phyloP scores from a whole-genome alignment of 148 eudicot genomes.

The Nepenthes mirabilis region DNA sequence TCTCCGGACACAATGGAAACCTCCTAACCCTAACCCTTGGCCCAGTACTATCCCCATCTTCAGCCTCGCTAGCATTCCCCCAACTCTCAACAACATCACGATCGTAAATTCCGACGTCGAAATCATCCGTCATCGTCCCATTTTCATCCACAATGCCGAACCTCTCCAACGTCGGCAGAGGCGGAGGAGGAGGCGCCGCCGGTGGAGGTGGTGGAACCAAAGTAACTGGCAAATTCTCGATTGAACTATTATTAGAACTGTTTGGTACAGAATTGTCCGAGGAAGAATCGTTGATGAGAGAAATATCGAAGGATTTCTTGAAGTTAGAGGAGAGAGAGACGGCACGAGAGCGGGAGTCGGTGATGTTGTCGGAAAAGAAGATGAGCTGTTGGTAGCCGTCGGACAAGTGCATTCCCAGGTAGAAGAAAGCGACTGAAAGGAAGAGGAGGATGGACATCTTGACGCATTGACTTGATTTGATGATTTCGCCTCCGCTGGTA shows the following conservation, averaged over 20 bases:
- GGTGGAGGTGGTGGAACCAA: conserved; percentile 12
- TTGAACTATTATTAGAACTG: not conserved
- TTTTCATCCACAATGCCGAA: conserved; percentile 75
- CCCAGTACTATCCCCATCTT: conserved; percentile 14
- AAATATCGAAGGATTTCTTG: conserved; percentile 34
- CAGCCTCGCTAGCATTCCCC: conserved; percentile 31
- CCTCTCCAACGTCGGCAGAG: conserved; percentile 35
- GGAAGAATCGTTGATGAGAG: conserved; percentile 23
- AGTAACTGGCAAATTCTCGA: conserved; percentile 6
- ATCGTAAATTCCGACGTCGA: conserved; percentile 70
- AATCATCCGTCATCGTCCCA: conserved; percentile 69
- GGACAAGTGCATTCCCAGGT: conserved; percentile 67
- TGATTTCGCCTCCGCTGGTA: conserved; percentile 27
- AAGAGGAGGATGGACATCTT: conserved; percentile 40
- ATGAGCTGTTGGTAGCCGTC: conserved; percentile 24
- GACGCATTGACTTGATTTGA: conserved; percentile 30
- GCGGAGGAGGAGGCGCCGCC: conserved; percentile 12
- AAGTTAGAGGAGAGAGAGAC: conserved; percentile 59
- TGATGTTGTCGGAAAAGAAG: conserved; percentile 32
- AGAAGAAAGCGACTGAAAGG: conserved; percentile 59
- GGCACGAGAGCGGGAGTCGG: conserved; percentile 11
- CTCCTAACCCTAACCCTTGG: conserved; percentile 37
- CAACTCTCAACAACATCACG: conserved; percentile 42
- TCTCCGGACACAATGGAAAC: conserved; percentile 44
- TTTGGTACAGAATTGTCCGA: not conserved